Conservation (phyloP, 306 rosid genomes). For the Citrullus amarus region DNA sequence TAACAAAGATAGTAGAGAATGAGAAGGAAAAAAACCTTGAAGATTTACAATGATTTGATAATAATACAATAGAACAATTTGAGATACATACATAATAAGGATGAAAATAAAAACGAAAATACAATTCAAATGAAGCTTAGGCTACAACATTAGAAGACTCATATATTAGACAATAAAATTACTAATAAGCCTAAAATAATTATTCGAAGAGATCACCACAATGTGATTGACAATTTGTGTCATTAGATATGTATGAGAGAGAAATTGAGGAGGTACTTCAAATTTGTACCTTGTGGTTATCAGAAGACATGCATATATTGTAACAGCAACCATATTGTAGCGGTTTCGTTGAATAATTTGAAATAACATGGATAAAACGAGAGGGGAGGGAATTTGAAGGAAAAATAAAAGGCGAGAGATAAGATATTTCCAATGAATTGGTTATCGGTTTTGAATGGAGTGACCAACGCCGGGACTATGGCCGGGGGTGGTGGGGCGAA, state of each 20-base stretch:
- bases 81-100: neutral
- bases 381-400: neutral
- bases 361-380: neutral
- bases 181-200: too few relatives aligned
- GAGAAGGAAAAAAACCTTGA: neutral
- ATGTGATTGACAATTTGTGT: neutral
- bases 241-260: neutral
- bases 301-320: neutral
- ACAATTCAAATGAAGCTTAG: too few relatives aligned
- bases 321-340: too few relatives aligned
- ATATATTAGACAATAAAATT: too few relatives aligned
- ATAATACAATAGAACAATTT: neutral
- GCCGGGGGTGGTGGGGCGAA: conserved; percentile 61
- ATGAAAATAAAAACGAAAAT: neutral
- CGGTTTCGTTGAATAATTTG: too few relatives aligned
- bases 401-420: neutral
- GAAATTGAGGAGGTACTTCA: neutral
- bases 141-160: neutral
- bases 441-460: conserved; percentile 25
- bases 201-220: too few relatives aligned
- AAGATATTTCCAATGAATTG: neutral
- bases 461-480: conserved; percentile 84
- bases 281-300: too few relatives aligned
- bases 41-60: neutral
- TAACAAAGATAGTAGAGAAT: neutral